Conservation (phyloP, 2,329 filamentous ascomycete species). For the Orbilia oligospora region DNA sequence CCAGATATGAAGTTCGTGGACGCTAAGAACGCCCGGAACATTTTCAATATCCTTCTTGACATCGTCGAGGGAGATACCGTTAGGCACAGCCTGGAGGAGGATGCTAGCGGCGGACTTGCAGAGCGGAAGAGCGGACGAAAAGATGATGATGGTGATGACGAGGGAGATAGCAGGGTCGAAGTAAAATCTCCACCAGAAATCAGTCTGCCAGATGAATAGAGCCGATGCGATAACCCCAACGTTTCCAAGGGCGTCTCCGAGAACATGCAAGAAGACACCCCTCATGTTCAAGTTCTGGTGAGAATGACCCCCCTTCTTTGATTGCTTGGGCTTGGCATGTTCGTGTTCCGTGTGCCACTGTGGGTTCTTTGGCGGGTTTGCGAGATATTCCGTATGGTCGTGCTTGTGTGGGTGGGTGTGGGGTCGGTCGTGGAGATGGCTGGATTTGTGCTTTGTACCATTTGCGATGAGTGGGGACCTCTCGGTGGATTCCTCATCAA, state of each 20-base stretch:
- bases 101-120: conserved; percentile 87
- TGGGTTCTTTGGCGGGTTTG: conserved; percentile 64
- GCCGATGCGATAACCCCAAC: conserved; percentile 87
- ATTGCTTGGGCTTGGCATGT: conserved; percentile 80
- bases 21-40: conserved; percentile 87
- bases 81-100: conserved; percentile 91
- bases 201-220: conserved; percentile 89
- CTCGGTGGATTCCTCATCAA: conserved; percentile 67
- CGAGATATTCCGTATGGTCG: conserved; percentile 62
- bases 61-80: conserved; percentile 87
- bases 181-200: conserved; percentile 84
- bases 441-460: conserved; percentile 63
- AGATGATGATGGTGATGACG: conserved; percentile 86
- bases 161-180: conserved; percentile 93
- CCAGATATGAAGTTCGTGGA: conserved; percentile 98
- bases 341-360: conserved; percentile 79
- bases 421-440: conserved; percentile 64
- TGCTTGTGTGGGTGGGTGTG: conserved; percentile 64
- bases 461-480: conserved; percentile 67
- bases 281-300: conserved; percentile 97
- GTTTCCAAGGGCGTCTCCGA: conserved; percentile 88
- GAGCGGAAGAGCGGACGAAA: conserved; percentile 81
- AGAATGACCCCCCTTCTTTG: conserved; percentile 77
- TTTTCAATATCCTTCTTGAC: conserved; percentile 91
- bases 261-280: conserved; percentile 80